phyloP scores from a whole-genome alignment of 306 rosid genomes.

The Rosa persica region DNA sequence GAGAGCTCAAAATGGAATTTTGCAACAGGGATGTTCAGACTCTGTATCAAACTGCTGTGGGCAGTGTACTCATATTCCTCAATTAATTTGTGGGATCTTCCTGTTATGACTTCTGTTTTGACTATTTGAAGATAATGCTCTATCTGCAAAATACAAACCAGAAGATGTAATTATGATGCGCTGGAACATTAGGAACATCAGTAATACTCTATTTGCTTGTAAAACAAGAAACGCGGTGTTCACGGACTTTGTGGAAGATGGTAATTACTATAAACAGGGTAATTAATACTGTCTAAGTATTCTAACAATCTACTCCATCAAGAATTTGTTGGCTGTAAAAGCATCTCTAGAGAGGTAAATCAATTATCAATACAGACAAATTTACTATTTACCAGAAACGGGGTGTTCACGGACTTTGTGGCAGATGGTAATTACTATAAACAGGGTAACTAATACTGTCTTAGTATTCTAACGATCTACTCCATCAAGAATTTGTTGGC shows the following conservation, averaged over 20 bases:
- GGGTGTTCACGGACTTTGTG: background rate
- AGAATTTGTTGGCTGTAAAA: background rate
- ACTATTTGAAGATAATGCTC: conserved; percentile 97
- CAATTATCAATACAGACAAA: background rate
- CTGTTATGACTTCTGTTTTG: conserved; percentile 73
- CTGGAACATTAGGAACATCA: background rate
- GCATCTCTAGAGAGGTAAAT: background rate
- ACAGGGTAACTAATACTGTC: background rate
- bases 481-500: background rate
- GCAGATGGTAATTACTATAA: background rate
- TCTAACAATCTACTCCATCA: background rate
- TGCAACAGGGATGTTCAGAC: conserved; percentile 65
- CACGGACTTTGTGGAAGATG: background rate
- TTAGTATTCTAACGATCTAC: background rate
- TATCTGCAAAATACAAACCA: conserved; percentile 52
- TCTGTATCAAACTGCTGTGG: conserved; percentile 81
- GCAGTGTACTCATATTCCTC: conserved; percentile 98
- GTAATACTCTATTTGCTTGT: too few relatives aligned
- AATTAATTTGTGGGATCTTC: conserved; percentile 51
- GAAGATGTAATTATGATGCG: background rate
- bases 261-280: background rate
- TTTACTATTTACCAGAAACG: too few relatives aligned
- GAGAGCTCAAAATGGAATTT: conserved; percentile 95
- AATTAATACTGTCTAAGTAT: background rate
- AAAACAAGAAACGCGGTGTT: background rate